Percentiles rank a stretch among this genome's conserved stretches.
Evolutionary conservation across 164 flowering plant genomes (phyloP).

Genomic region (Cinnamomum micranthum): DNA sequence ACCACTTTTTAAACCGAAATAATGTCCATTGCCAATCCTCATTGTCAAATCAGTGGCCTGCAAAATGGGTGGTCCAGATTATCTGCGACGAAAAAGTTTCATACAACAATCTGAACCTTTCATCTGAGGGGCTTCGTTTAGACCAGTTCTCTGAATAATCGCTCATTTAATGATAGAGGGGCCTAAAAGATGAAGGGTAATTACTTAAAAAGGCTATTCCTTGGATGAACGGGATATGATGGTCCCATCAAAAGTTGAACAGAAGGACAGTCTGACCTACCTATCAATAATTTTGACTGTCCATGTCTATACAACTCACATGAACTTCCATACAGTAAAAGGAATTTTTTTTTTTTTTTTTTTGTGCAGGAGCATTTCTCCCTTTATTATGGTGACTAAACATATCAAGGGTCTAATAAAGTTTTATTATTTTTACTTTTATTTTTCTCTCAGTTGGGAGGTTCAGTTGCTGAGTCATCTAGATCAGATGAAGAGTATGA

Average conservation of each 20-base stretch:
- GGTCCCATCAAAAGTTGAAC: too few relatives aligned
- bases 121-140: not conserved
- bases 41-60: not conserved
- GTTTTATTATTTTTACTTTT: not conserved
- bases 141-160: not conserved
- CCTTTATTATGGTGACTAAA: not conserved
- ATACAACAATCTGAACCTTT: not conserved
- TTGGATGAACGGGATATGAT: too few relatives aligned
- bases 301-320: not conserved
- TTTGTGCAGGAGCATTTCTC: too few relatives aligned
- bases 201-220: too few relatives aligned
- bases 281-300: not conserved
- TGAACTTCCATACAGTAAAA: too few relatives aligned
- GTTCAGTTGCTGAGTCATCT: constrained; percentile 62
- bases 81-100: not conserved
- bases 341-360: too few relatives aligned
- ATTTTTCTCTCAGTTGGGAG: constrained; percentile 29
- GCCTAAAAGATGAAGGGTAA: too few relatives aligned
- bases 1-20: not conserved
- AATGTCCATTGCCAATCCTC: too few relatives aligned
- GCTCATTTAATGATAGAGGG: not conserved
- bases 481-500: constrained; percentile 60
- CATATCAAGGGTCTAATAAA: not conserved
- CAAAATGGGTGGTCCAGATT: not conserved
- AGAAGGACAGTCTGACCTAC: too few relatives aligned